Evolutionary conservation across 1,139 yeast species (phyloP).

Genomic region (Saccharomyces hybrid): DNA sequence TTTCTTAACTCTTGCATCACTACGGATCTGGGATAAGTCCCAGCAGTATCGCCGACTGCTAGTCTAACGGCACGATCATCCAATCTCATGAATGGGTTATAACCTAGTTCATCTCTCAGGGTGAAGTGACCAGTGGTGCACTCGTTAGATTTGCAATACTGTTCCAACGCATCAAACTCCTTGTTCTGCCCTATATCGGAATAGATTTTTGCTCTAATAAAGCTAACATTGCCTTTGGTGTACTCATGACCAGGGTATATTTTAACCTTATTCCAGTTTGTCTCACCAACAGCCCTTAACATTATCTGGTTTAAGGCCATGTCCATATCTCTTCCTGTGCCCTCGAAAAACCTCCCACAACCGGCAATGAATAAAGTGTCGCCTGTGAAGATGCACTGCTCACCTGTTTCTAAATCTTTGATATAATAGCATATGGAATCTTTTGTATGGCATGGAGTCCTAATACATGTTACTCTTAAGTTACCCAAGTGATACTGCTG

Average conservation of each 20-base stretch:
- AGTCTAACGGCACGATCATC: constrained; percentile 48
- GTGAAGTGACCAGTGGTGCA: constrained; percentile 79
- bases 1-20: constrained; percentile 63
- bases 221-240: constrained; percentile 71
- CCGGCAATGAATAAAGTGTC: constrained; percentile 93
- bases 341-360: constrained; percentile 95
- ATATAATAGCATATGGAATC: constrained; percentile 87
- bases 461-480: constrained; percentile 59
- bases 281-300: constrained; percentile 42
- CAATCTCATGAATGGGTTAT: constrained; percentile 86
- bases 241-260: constrained; percentile 96
- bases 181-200: constrained; percentile 35
- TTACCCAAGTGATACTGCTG: constrained; percentile 41
- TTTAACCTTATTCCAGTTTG: constrained; percentile 22
- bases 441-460: constrained; percentile 97
- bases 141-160: constrained; percentile 49
- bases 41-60: constrained; percentile 44
- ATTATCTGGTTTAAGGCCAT: constrained; percentile 57
- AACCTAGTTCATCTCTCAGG: constrained; percentile 68
- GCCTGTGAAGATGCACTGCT: constrained; percentile 83
- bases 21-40: constrained; percentile 36
- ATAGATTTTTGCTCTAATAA: constrained; percentile 57
- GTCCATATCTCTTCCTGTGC: constrained; percentile 75
- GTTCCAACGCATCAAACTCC: constrained; percentile 48
- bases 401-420: constrained; percentile 50